Evolutionary conservation across 176 grass and related monocot species (phyloP).

Genomic region (Alloteropsis semialata): DNA sequence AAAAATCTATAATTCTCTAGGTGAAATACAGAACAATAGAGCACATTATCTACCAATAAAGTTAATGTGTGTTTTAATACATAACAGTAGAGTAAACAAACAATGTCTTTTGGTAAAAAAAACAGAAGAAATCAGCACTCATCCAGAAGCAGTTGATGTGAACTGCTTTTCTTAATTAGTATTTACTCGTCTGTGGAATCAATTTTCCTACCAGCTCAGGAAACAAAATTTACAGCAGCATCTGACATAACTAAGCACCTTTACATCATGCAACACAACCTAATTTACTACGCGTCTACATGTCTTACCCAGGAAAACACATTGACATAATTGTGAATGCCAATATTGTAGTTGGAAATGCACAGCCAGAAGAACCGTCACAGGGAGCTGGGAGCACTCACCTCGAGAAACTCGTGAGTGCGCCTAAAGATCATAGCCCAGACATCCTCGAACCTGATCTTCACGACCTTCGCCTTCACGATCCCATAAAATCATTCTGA

Average conservation of each 20-base stretch:
- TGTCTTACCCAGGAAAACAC: neutral
- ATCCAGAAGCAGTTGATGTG: too few species aligned
- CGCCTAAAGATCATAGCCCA: constrained; percentile 83
- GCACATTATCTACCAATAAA: too few species aligned
- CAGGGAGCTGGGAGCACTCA: constrained; percentile 9
- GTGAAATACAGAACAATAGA: too few species aligned
- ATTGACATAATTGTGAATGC: neutral
- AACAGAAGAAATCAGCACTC: too few species aligned
- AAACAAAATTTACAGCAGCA: neutral
- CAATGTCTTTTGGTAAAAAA: too few species aligned
- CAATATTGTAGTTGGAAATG: neutral
- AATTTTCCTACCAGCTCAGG: neutral
- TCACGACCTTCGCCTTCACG: constrained; percentile 77
- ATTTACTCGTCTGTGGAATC: too few species aligned
- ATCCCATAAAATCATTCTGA: too few species aligned
- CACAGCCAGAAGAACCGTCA: neutral
- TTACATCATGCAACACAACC: neutral
- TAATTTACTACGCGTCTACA: neutral
- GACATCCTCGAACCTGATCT: constrained; percentile 73
- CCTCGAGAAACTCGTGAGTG: constrained; percentile 86
- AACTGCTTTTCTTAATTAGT: too few species aligned
- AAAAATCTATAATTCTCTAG: too few species aligned
- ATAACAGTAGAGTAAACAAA: too few species aligned
- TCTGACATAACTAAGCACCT: neutral
- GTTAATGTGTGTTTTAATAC: too few species aligned